Base-by-base conservation (phyloP, 805 yeast species). In the Ogataea neopini region DNA sequence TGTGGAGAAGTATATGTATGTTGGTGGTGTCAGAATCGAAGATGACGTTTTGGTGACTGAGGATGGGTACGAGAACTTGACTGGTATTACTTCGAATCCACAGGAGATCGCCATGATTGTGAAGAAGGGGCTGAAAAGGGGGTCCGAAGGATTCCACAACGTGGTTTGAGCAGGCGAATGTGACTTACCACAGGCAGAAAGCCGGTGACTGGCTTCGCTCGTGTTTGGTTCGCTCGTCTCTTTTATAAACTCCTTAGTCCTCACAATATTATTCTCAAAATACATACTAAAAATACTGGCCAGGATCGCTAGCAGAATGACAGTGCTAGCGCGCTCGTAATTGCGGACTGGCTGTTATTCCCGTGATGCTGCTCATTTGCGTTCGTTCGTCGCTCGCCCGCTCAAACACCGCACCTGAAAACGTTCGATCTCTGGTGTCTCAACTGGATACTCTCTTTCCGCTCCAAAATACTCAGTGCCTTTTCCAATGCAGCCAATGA, bases 21-120 rank as follows among this genome's bases (percentile, higher is more conserved):
- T 94, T 47, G 99, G 99, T n/a, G 99, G 99, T 38, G 97, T 92
- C 5, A 81, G 99, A 67, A 89, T 92, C 48, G 99, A 92, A 68
- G 99, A 92, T 63, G 97, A 92, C 62, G 77, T 94, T 35, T 70
- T 88, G 38, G 84, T 92, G 25, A 88, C 96, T 1, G 74, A 75
- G 40, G 71, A 69, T 45, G 98, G 98, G 0, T 81, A 68, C 60
- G 96, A 90, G 61, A 86, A 88, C 58, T 71, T 92, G 45, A 92
- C 97, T 1, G 76, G 78, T 22, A 81, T 92, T 45, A 88, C 97
- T 1, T 84, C 86, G 48, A 96, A 94, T 63, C 90, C 97, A 1
- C 77, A 75, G 3, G 96, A 90, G 66, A 84, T 92, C 45, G 77
- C 87, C 35, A 73, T 73, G 54, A 88, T 94, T 54, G 95, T 92